A percentile compares a stretch with the other conserved stretches of the same genome.
phyloP scores from a whole-genome alignment of 176 grass and related monocot genomes.

The Rhynchospora breviuscula region DNA sequence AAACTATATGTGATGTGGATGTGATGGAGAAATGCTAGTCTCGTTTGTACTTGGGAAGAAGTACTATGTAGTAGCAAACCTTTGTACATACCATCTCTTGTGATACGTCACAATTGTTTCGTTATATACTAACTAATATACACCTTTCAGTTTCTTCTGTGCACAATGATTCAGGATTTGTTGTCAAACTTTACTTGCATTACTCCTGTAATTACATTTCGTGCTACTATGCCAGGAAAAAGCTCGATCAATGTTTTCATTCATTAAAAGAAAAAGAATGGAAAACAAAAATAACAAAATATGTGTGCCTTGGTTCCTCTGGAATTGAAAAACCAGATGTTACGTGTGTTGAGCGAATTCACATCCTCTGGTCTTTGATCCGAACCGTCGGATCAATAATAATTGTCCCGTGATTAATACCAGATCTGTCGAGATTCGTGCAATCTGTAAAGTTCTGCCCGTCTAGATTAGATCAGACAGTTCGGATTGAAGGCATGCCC shows the following conservation, averaged over 20 bases:
- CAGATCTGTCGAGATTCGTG: too few relatives aligned
- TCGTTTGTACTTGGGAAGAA: not conserved
- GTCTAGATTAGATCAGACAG: too few relatives aligned
- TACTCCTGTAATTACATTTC: not conserved
- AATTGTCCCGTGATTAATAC: too few relatives aligned
- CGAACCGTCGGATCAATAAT: too few relatives aligned
- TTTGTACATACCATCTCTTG: slow-evolving; percentile 6
- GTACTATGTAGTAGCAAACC: not conserved
- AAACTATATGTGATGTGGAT: not conserved
- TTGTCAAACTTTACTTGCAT: not conserved
- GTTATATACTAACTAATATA: not conserved
- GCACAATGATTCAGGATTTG: not conserved
- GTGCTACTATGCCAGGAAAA: not conserved
- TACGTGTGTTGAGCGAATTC: not conserved
- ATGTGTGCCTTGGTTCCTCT: not conserved
- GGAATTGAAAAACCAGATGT: not conserved
- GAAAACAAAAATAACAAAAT: not conserved
- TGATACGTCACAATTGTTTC: not conserved
- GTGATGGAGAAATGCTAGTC: not conserved
- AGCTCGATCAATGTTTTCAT: not conserved
- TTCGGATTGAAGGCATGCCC: too few relatives aligned
- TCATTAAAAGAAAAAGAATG: not conserved
- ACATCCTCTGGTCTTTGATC: too few relatives aligned
- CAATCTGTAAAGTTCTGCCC: too few relatives aligned
- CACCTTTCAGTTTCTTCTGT: slow-evolving; percentile 3